Evolutionary conservation across 1,284 basidiomycete genomes (phyloP).

Genomic region (Ceratobasidium sp.): DNA sequence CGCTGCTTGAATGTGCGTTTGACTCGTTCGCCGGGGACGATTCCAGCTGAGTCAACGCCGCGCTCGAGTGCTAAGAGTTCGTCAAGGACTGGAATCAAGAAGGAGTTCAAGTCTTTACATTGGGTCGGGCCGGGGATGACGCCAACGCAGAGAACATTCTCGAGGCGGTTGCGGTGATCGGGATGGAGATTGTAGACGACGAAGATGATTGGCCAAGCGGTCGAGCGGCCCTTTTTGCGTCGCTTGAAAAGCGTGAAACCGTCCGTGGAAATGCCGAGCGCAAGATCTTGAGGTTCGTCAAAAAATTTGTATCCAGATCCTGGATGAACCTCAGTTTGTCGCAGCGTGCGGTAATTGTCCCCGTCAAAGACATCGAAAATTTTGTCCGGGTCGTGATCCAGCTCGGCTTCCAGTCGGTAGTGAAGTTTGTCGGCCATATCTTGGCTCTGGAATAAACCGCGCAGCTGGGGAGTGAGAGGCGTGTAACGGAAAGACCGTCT

Average conservation of each 20-base stretch:
- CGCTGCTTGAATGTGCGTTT: conserved; percentile 16
- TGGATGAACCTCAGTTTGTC: neutral
- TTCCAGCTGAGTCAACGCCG: conserved; percentile 28
- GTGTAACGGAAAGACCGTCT: no score
- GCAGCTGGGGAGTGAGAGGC: no score
- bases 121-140: conserved; percentile 47
- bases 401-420: conserved; percentile 30
- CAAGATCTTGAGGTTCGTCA: conserved; percentile 53
- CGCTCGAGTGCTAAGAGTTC: conserved; percentile 43
- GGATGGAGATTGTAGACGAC: conserved; percentile 17
- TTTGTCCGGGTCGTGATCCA: conserved; percentile 42
- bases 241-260: conserved; percentile 61
- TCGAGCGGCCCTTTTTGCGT: conserved; percentile 53
- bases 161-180: conserved; percentile 18
- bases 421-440: neutral
- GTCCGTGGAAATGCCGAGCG: conserved; percentile 57
- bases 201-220: conserved; percentile 52
- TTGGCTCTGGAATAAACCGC: no score
- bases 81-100: conserved; percentile 43
- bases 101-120: conserved; percentile 48
- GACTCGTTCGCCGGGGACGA: neutral
- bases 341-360: conserved; percentile 33
- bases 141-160: conserved; percentile 47
- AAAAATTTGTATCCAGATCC: conserved; percentile 52
- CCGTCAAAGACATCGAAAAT: conserved; percentile 22